Evolutionary conservation across 345 rosid species (phyloP), one percentile per base, ranked within the genome.

Genomic region (Salix koriyanagi): DNA sequence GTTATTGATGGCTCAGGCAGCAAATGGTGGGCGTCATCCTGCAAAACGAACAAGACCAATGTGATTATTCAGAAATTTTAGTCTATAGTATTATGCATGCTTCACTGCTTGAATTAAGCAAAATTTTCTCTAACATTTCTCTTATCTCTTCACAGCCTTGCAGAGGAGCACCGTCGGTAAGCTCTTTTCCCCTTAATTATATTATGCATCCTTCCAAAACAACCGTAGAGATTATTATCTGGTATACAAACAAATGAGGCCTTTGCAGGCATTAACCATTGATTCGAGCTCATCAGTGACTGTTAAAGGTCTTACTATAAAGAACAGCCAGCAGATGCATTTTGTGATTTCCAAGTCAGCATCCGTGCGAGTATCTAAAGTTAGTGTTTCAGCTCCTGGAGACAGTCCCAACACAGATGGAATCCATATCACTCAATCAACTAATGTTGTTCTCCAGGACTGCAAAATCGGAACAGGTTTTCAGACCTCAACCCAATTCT

Each of bases 361-460:
- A 30, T 84, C 91, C 30, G 95, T 96, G 66, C 84, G 90, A 64
- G 67, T 96, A 71, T 86, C 87, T 79, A 72, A 74, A 81, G 95
- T 94, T 81, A 77, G 79, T 69, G 89, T 96, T 83, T 88, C 94
- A 12, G 82, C 92, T 77, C 98, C 97, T 1, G 97, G 85, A 77
- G 95, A 96, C 79, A 96, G 99, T 83, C 99, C 99, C 37, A 96
- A 96, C 84, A 93, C 98, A 7, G 99, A 96, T 82, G 98, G 98
- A 72, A 91, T 96, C 79, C 99, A 96, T 77, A 87, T 96, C 54
- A 91, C 90, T 23, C 91, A 70, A 42, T 92, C 98, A 0, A 93
- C 97, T 28, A 85, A 91, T 82, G 91, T 96, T 68, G 80, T 84
- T 78, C 80, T 96, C 37, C 93, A 92, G 82, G 94, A 93, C 81